Base-by-base conservation (phyloP, 495 filamentous ascomycete species). In the Xylaria telfairii region DNA sequence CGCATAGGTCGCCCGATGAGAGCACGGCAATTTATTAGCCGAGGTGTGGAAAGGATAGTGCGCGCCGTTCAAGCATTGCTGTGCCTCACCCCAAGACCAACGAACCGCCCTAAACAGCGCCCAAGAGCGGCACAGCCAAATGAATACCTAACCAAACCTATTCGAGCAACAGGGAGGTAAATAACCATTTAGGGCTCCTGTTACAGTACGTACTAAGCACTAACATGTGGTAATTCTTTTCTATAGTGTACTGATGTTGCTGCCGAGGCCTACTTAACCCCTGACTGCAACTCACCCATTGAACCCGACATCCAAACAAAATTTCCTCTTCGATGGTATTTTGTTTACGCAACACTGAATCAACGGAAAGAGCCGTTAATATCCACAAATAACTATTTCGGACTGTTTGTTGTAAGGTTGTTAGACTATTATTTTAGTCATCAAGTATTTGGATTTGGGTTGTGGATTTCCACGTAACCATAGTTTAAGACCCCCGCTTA, bases 71-170 rank as follows among this genome's bases (percentile, higher is more conserved):
- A 19, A 26, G 44, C 5, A 19, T 21, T 37, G 64, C 64, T 66
- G 64, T 66, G 64, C 64, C 64, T 66, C 64, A 41, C 64, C 64
- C 64, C 17, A 26, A 51, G 44, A 28, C 44, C 62, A 44, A 65
- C 62, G 47, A 54, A 54, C 47, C 32, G 65, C 34, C 51, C 51
- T 30, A 51, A 53, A 32, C 26, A 32, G 61, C 26, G 41, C 24
- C 6, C 61, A 56, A 28, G 47, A 56, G 65, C 51, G 65, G 65
- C 65, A 59, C 65, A 67, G 65, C 37, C 15, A 46, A 57, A 59
- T 56, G 13, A 62, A 42, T 19, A 15, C 12, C 59, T 24, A 26
- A n/a, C 56, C 56, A 37, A 59, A 59, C 30, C 30, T 19, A 59
- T 34, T 59, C 3, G 17, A 59, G 32, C 15, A 34, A 8, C 30